Evolutionary conservation across 2,329 filamentous ascomycete species (phyloP), one percentile per base, ranked within the genome.

Genomic region (Colletotrichum lentis): DNA sequence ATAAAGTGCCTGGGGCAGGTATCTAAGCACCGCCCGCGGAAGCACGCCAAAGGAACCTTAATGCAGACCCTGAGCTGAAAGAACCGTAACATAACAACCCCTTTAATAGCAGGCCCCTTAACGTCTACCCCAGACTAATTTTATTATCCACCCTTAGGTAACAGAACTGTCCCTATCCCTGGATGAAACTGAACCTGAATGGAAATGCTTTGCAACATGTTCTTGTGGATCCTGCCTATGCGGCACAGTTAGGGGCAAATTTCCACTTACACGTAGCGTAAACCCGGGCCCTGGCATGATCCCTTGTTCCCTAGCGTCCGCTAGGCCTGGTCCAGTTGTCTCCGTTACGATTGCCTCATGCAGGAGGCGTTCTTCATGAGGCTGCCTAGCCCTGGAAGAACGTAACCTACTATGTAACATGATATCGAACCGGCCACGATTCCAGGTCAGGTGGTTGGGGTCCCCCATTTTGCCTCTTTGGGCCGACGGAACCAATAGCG

Each of bases 401-500:
- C 18, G n/a, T n/a, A n/a, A n/a, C n/a, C n/a, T n/a, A n/a, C 27
- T 27, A 46, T 27, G 41, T 20, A 27, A 14, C n/a, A n/a, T n/a
- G n/a, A n/a, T 27, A 12, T 39, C n/a, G 27, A 60, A 39, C 5
- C 20, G 24, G 8, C n/a, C 20, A 52, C 24, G 62, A 44, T 24
- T 14, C 24, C 31, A 12, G 27, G 43, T 50, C 35, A 43, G 14
- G 35, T 41, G 49, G 14, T 12, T 31, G 18, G 41, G 50, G n/a
- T 43, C n/a, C n/a, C 37, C 14, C 31, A 14, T 41, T 35, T 62
- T 55, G 22, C 58, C 63, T 56, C 16, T 35, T 66, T 39, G 5
- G 43, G 63, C 57, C 58, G 50, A 66, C 58, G 57, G 58, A 62
- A 54, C 43, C 63, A 66, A 66, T 62, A 56, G 58, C 58, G 63